These are phyloP conservation scores for Boletus coccyginus DNA, from an alignment of 768 basidiomycete species.

Conservation along the genomic window DNA sequence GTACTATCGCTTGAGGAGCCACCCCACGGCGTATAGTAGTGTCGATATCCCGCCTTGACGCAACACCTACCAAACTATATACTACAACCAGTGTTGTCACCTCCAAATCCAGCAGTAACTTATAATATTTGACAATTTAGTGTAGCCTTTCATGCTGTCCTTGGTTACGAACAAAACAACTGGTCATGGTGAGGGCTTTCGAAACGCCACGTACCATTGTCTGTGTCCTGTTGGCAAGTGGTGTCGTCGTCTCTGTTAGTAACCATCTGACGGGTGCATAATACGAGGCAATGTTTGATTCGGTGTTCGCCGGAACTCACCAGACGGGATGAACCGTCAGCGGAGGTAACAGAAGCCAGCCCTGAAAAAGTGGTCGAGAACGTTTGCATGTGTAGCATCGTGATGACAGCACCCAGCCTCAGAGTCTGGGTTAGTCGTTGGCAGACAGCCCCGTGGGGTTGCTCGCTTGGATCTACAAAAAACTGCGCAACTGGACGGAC, in stretches of 20 bases:
- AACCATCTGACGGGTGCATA: too few relatives aligned
- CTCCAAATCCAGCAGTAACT: constrained; percentile 11
- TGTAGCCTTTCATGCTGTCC: neutral
- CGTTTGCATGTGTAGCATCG: too few relatives aligned
- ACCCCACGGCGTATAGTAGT: neutral
- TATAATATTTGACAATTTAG: constrained; percentile 20
- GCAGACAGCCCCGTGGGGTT: too few relatives aligned
- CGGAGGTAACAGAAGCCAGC: too few relatives aligned
- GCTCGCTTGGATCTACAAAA: too few relatives aligned
- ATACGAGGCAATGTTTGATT: too few relatives aligned
- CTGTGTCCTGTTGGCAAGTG: neutral
- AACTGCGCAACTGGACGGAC: too few relatives aligned
- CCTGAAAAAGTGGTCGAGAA: too few relatives aligned
- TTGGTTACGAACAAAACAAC: neutral
- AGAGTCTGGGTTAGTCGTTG: too few relatives aligned
- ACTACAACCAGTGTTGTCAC: neutral
- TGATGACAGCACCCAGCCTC: too few relatives aligned
- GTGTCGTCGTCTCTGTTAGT: neutral
- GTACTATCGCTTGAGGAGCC: constrained; percentile 61
- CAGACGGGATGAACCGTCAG: too few relatives aligned
- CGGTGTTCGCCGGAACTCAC: too few relatives aligned
- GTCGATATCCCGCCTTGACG: neutral
- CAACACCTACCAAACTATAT: neutral
- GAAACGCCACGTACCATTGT: neutral
- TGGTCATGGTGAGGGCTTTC: neutral